These are phyloP conservation scores for Scleroderma citrinum DNA, from an alignment of 768 basidiomycete species.

Conservation along the genomic window DNA sequence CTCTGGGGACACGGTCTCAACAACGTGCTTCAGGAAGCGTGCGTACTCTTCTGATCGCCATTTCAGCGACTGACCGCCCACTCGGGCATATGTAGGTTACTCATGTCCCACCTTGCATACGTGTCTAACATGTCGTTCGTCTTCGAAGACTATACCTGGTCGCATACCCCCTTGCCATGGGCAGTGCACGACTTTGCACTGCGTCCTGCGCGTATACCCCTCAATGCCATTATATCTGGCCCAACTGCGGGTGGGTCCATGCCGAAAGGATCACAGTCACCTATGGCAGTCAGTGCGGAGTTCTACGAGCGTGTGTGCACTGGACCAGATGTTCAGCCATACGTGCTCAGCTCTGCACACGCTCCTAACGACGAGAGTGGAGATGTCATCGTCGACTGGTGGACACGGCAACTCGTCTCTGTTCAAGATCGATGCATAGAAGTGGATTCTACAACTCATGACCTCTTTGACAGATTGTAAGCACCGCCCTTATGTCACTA, in stretches of 20 bases:
- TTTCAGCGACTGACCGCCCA: background rate
- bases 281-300: conserved; percentile 40
- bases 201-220: conserved; percentile 45
- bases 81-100: conserved; percentile 26
- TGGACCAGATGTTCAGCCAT: conserved; percentile 20
- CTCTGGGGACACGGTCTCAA: conserved; percentile 59
- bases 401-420: conserved; percentile 35
- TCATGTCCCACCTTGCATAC: conserved; percentile 50
- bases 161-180: conserved; percentile 46
- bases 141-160: conserved; percentile 61
- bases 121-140: conserved; percentile 48
- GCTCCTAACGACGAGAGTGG: conserved; percentile 37
- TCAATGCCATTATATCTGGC: conserved; percentile 55
- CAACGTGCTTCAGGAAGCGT: conserved; percentile 60
- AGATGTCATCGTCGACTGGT: conserved; percentile 42
- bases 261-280: conserved; percentile 13
- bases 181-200: conserved; percentile 50
- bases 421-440: conserved; percentile 39
- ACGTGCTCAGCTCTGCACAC: conserved; percentile 30
- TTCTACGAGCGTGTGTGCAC: conserved; percentile 49
- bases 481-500: conserved; percentile 12
- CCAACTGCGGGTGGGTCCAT: conserved; percentile 47
- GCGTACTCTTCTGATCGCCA: conserved; percentile 17
- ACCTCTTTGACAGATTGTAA: conserved; percentile 46
- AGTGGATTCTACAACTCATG: conserved; percentile 34